Evolutionary conservation across 805 yeast genomes (phyloP).

Genomic region (Tetrapisispora iriomotensis): DNA sequence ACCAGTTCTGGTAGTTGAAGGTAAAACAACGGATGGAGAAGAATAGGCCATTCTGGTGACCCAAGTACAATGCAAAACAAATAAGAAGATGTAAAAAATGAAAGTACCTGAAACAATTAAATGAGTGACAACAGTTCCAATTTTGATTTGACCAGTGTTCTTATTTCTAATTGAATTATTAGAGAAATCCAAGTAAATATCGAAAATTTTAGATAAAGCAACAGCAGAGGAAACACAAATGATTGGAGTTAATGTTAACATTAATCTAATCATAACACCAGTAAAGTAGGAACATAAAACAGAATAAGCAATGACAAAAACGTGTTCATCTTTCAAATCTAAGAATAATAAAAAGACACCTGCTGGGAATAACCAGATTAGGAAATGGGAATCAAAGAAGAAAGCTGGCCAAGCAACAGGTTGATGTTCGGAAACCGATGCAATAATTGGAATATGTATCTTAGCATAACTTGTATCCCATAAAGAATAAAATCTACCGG

Average conservation of each 20-base stretch:
- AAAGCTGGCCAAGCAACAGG: constrained; percentile 99
- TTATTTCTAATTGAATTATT: constrained; percentile 8
- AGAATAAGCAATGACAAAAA: constrained; percentile 82
- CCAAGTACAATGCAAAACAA: constrained; percentile 94
- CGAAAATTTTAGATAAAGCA: constrained; percentile 76
- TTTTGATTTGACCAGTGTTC: constrained; percentile 11
- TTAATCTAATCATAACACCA: constrained; percentile 97
- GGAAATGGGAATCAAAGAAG: constrained; percentile 84
- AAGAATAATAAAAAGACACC: constrained; percentile 88
- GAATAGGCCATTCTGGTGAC: constrained; percentile 93
- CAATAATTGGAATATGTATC: constrained; percentile 96
- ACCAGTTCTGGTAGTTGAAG: constrained; percentile 76
- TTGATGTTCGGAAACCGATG: constrained; percentile 98
- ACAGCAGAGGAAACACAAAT: constrained; percentile 90
- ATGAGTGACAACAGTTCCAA: constrained; percentile 42
- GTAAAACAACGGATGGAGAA: constrained; percentile 93
- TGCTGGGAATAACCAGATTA: constrained; percentile 97
- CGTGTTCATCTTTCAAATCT: constrained; percentile 84
- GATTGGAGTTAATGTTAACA: constrained; percentile 93
- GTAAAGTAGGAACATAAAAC: constrained; percentile 96
- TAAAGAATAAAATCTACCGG: constrained; percentile 94
- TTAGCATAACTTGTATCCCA: constrained; percentile 99
- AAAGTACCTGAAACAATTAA: constrained; percentile 57
- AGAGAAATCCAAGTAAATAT: constrained; percentile 64
- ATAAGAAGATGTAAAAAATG: constrained; percentile 61